These are phyloP conservation scores for Fusarium marasasianum DNA, from an alignment of 2,329 filamentous ascomycete genomes.

Conservation along the genomic window DNA sequence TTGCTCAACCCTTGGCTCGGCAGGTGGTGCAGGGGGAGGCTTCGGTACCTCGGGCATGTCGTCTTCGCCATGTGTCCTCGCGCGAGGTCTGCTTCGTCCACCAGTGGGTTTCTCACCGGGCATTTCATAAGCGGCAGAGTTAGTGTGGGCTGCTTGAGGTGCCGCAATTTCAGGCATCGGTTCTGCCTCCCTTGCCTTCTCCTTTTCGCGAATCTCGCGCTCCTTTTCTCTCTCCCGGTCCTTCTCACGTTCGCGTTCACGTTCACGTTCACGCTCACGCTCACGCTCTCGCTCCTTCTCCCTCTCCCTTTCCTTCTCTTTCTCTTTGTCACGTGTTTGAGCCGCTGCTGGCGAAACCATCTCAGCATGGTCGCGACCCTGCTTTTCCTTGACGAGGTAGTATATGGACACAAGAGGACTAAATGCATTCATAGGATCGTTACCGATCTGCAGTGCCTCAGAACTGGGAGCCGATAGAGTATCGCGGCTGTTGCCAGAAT, in stretches of 20 bases:
- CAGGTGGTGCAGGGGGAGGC: constrained; percentile 48
- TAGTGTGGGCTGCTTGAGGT: constrained; percentile 90
- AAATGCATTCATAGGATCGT: constrained; percentile 91
- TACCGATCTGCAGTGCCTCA: constrained; percentile 83
- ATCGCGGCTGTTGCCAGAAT: constrained; percentile 88
- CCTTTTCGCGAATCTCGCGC: constrained; percentile 41
- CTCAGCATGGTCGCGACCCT: constrained; percentile 74
- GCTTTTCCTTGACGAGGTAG: constrained; percentile 94
- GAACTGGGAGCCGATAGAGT: constrained; percentile 85
- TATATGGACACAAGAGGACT: constrained; percentile 94
- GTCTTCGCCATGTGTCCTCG: constrained; percentile 94
- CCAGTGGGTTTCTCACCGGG: constrained; percentile 88
- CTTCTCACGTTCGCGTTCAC: constrained; percentile 46
- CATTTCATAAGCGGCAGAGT: constrained; percentile 85
- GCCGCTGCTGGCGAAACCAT: constrained; percentile 58
- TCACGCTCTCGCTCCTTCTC: constrained; percentile 40
- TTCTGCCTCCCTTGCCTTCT: constrained; percentile 53
- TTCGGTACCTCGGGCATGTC: constrained; percentile 74
- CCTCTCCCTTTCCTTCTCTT: constrained; percentile 43
- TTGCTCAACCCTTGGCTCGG: constrained; percentile 67
- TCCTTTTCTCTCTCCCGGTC: constrained; percentile 20
- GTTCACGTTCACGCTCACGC: constrained; percentile 16
- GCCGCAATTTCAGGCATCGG: constrained; percentile 77
- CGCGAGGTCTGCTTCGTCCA: constrained; percentile 82
- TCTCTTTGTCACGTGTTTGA: constrained; percentile 47